phyloP scores from a whole-genome alignment of 2,329 filamentous ascomycete species.

The Colletotrichum sidae region DNA sequence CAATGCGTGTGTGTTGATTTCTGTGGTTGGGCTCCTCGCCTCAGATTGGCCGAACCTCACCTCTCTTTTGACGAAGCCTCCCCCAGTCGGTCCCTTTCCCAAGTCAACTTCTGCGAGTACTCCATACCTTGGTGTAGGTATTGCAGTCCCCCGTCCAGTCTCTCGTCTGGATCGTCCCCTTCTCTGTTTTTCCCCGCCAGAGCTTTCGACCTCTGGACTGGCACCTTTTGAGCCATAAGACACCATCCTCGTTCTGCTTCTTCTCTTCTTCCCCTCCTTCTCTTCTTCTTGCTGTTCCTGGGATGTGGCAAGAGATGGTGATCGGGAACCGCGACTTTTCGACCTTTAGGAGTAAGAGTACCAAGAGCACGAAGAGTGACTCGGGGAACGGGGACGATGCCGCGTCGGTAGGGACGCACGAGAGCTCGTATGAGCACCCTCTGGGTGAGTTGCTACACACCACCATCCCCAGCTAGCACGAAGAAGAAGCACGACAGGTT shows the following conservation, averaged over 20 bases:
- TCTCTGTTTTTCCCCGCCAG: slow-evolving; percentile 24
- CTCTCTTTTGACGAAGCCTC: slow-evolving; percentile 3
- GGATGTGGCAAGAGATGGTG: slow-evolving; percentile 38
- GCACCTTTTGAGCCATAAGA: slow-evolving; percentile 15
- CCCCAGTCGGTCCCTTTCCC: slow-evolving; percentile 15
- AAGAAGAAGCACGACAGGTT: background rate
- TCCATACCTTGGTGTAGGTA: too few species aligned
- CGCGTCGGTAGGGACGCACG: slow-evolving; percentile 35
- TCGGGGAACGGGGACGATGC: slow-evolving; percentile 37
- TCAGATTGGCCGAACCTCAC: slow-evolving; percentile 30
- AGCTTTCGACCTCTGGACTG: slow-evolving; percentile 28
- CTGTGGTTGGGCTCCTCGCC: slow-evolving; percentile 17
- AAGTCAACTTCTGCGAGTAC: too few species aligned
- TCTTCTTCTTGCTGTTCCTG: slow-evolving; percentile 26
- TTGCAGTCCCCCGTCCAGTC: slow-evolving; percentile 14
- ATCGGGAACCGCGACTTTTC: slow-evolving; percentile 36
- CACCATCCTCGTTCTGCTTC: slow-evolving; percentile 7
- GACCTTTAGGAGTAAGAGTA: slow-evolving; percentile 37
- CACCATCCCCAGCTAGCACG: background rate
- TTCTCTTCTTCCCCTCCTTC: background rate
- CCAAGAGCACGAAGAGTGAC: slow-evolving; percentile 37
- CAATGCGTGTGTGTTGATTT: slow-evolving; percentile 7
- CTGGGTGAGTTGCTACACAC: slow-evolving; percentile 29
- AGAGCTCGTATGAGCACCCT: slow-evolving; percentile 36
- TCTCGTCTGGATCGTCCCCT: slow-evolving; percentile 17